These are phyloP conservation scores for Haplographium delicatum DNA, from an alignment of 495 filamentous ascomycete species.

Conservation along the genomic window DNA sequence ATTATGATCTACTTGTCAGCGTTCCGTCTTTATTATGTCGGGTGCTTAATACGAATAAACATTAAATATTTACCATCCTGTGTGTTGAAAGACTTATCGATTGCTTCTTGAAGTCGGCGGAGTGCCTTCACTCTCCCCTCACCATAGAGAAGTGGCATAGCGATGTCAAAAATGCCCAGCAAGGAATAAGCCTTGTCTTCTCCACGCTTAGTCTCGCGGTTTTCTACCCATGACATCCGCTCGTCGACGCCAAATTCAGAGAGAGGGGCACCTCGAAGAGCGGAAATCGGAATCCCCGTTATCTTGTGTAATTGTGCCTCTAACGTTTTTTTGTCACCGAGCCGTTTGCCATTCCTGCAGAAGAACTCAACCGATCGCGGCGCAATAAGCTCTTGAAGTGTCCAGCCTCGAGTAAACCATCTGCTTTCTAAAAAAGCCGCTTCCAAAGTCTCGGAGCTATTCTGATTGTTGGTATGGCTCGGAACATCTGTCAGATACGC, in stretches of 20 bases:
- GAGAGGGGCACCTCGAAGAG: background rate
- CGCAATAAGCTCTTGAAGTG: constrained; percentile 37
- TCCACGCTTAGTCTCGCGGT: background rate
- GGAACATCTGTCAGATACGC: background rate
- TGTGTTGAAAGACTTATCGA: background rate
- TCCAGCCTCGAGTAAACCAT: constrained; percentile 33
- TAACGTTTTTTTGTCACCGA: background rate
- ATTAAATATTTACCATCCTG: too few species aligned
- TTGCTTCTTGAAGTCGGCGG: background rate
- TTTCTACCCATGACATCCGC: background rate
- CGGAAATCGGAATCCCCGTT: background rate
- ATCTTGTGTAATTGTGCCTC: background rate
- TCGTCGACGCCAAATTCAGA: background rate
- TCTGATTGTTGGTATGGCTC: background rate
- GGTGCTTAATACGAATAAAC: too few species aligned
- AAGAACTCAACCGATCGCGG: background rate
- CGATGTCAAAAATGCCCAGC: background rate
- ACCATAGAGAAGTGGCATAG: background rate
- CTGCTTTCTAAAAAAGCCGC: background rate
- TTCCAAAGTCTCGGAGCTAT: background rate
- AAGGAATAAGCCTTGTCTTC: constrained; percentile 1
- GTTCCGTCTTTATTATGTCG: too few species aligned
- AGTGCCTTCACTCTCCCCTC: background rate
- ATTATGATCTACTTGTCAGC: too few species aligned
- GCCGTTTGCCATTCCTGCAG: background rate